Conservation (phyloP, 495 filamentous ascomycete species). For the Podospora pseudopauciseta region DNA sequence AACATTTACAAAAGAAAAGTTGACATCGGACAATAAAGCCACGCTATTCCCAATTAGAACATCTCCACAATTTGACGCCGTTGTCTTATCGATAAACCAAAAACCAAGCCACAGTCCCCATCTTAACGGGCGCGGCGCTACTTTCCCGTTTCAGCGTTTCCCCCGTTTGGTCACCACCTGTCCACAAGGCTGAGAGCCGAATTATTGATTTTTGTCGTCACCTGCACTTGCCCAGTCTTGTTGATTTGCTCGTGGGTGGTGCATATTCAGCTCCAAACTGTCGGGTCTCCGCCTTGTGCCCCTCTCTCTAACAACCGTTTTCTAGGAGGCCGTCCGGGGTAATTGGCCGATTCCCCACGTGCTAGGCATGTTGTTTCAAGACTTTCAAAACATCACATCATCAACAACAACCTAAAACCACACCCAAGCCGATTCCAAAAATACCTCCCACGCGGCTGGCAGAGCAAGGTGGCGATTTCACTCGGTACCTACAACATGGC, state of each 20-base stretch:
- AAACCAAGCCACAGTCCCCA: background rate
- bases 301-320: background rate
- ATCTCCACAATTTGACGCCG: background rate
- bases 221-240: background rate
- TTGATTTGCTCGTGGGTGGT: background rate
- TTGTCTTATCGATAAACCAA: background rate
- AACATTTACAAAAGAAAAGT: background rate
- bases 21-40: background rate
- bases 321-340: slow-evolving; percentile 3
- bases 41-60: background rate
- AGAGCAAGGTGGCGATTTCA: background rate
- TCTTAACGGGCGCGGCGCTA: background rate
- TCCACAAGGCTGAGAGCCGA: slow-evolving; percentile 4
- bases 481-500: background rate
- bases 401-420: background rate
- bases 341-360: background rate
- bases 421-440: background rate
- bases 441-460: slow-evolving; percentile 1
- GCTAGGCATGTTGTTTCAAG: background rate
- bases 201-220: background rate
- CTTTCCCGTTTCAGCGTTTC: background rate
- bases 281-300: background rate
- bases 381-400: background rate
- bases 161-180: slow-evolving; percentile 2
- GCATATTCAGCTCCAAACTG: slow-evolving; percentile 4